A percentile compares a stretch with the other conserved stretches of the same genome.
Evolutionary conservation across 2,329 filamentous ascomycete genomes (phyloP).

Genomic region (Sporothrix brasiliensis): DNA sequence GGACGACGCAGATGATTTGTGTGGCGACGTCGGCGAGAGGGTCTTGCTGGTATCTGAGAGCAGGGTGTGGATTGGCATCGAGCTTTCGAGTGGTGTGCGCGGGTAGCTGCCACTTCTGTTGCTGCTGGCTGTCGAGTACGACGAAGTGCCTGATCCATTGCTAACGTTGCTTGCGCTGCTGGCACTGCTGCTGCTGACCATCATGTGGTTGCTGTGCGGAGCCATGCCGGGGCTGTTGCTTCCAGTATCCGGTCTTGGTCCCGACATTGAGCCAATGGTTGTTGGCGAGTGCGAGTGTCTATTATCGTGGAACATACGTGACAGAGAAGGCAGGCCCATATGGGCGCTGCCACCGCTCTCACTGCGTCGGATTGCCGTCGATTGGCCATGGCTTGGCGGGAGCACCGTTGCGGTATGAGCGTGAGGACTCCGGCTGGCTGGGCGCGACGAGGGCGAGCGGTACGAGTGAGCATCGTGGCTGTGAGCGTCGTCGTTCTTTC

Average conservation of each 20-base stretch:
- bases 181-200: conserved; percentile 32
- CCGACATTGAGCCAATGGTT: conserved; percentile 26
- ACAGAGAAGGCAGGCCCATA: conserved; percentile 51
- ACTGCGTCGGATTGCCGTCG: conserved; percentile 31
- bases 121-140: conserved; percentile 41
- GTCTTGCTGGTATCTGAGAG: conserved; percentile 40
- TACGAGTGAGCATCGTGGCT: conserved; percentile 34
- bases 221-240: conserved; percentile 38
- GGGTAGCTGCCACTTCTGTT: conserved; percentile 40
- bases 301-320: conserved; percentile 54
- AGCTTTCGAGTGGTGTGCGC: conserved; percentile 54
- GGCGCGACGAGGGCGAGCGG: conserved; percentile 38
- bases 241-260: conserved; percentile 33
- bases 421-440: conserved; percentile 37
- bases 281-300: conserved; percentile 39
- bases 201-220: conserved; percentile 40
- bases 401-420: conserved; percentile 31
- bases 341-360: conserved; percentile 38
- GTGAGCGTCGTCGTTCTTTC: conserved; percentile 43
- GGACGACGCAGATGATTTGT: background rate
- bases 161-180: conserved; percentile 33
- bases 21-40: conserved; percentile 22
- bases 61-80: conserved; percentile 59
- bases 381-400: conserved; percentile 20
- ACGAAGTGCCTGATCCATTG: conserved; percentile 46